Percentiles rank a stretch among this genome's conserved stretches.
These are phyloP conservation scores for Raphanus sativus DNA, from an alignment of 345 rosid species.

Conservation along the genomic window DNA sequence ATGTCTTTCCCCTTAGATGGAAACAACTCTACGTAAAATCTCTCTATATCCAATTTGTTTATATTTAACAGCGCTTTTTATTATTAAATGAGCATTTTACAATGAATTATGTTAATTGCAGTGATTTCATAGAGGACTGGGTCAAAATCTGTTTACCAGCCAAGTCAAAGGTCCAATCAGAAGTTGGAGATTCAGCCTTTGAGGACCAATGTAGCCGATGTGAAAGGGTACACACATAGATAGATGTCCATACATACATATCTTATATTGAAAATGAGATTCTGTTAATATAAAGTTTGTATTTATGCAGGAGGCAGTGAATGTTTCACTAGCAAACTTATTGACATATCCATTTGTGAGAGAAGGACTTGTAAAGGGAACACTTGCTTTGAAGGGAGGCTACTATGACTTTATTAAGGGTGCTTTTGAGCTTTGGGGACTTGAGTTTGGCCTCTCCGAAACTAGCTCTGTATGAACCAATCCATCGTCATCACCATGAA, in stretches of 20 bases:
- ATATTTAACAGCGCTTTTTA: not conserved
- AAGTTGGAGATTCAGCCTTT: slow-evolving; percentile 37
- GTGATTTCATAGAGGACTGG: slow-evolving; percentile 98
- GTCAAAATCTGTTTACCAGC: slow-evolving; percentile 78
- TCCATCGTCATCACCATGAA: slow-evolving; percentile 35
- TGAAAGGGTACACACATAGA: slow-evolving; percentile 61
- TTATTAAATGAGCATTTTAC: not conserved
- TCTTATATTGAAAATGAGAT: not conserved
- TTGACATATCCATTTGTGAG: slow-evolving; percentile 95
- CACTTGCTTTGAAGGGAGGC: slow-evolving; percentile 82
- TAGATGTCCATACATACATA: not conserved
- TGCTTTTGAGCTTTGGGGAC: slow-evolving; percentile 93
- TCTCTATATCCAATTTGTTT: not conserved
- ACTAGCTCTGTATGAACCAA: slow-evolving; percentile 79
- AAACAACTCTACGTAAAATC: slow-evolving; percentile 38
- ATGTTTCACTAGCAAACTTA: slow-evolving; percentile 81
- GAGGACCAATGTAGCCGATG: slow-evolving; percentile 59
- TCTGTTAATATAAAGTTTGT: not conserved
- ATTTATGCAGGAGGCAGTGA: slow-evolving; percentile 86
- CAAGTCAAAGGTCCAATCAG: slow-evolving; percentile 62
- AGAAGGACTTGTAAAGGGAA: slow-evolving; percentile 76
- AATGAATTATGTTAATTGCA: slow-evolving; percentile 33
- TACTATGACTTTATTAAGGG: slow-evolving; percentile 86
- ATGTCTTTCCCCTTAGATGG: slow-evolving; percentile 82
- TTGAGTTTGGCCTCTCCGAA: slow-evolving; percentile 68